These are phyloP conservation scores for Phytophthora brassicae DNA, from an alignment of 352 stramenopile species.

Conservation along the genomic window DNA sequence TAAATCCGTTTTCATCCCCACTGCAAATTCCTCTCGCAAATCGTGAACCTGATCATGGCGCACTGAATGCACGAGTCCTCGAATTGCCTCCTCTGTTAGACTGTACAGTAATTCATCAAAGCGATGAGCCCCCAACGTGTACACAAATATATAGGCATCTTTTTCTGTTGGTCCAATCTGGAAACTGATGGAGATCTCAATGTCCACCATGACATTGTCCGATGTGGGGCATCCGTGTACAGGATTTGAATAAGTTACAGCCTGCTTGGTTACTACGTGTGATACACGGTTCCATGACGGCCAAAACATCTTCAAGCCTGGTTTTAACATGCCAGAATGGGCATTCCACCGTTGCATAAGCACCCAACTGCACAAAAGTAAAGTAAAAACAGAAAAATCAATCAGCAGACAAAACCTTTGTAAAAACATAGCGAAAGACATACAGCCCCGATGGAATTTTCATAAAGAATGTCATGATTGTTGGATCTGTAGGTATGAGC, in stretches of 20 bases:
- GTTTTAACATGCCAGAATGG: conserved; percentile 74
- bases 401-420: too few species aligned
- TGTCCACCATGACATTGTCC: conserved; percentile 89
- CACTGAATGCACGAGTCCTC: conserved; percentile 77
- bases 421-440: conserved; percentile 15
- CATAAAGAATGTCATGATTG: conserved; percentile 31
- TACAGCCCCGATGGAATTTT: conserved; percentile 35
- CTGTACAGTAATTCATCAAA: conserved; percentile 87
- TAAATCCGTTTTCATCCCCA: conserved; percentile 86
- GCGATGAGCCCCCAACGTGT: conserved; percentile 76
- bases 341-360: conserved; percentile 88
- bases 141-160: conserved; percentile 83
- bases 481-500: conserved; percentile 29
- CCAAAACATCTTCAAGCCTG: conserved; percentile 80
- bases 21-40: conserved; percentile 76
- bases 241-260: conserved; percentile 76
- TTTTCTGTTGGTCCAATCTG: conserved; percentile 79
- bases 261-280: conserved; percentile 82
- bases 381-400: conserved; percentile 28
- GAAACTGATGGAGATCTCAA: conserved; percentile 89
- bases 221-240: conserved; percentile 73
- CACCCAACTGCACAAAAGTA: conserved; percentile 59
- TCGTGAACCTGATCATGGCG: conserved; percentile 85
- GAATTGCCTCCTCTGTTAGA: conserved; percentile 75
- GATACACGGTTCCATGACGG: conserved; percentile 73